Evolutionary conservation across 306 rosid genomes (phyloP), one percentile per base, ranked within the genome.

Genomic region (Quercus glauca): DNA sequence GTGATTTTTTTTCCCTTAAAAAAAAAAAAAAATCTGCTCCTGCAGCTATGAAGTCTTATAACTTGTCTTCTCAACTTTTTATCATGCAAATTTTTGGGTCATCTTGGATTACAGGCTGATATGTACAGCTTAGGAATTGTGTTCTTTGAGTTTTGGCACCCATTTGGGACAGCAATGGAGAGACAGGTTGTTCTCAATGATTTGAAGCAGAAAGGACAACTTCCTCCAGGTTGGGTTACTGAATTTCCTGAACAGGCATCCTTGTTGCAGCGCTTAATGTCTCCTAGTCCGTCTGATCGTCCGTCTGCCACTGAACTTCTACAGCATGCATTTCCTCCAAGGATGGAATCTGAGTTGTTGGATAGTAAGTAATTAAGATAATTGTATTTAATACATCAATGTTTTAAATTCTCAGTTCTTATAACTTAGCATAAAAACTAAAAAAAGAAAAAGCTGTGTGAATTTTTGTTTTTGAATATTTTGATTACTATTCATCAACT

Each of bases 141-240:
- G 69, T 94, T 94, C 85, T 94, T 94, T 79, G 97, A 94, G 91
- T 97, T 94, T 81, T 94, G 99, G 97, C 94, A 94, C 78, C 99
- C 99, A 51, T 94, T 94, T 90, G 94, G 91, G 72, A 94, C 97
- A 45, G 91, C 92, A 77, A 94, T 94, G 99, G 99, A 94, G 88
- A 87, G 97, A 52, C 73, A 88, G 5, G 73, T 90, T 82, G 88
- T 94, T 81, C 91, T 94, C 82, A 85, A 92, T 68, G 95, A 92
- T 82, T 87, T 94, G 87, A 92, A 90, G 78, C 95, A 81, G 78
- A 92, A 92, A 81, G 92, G 90, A 59, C 92, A 89, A 71, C 88
- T 91, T 60, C 99, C 97, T 83, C 74, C 81, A 53, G 55, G 88
- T 21, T 94, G 99, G 97, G 86, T 86, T 82, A 82, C 89, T 75